phyloP scores from a whole-genome alignment of 2,329 filamentous ascomycete genomes.

The Orbilia brochopaga region DNA sequence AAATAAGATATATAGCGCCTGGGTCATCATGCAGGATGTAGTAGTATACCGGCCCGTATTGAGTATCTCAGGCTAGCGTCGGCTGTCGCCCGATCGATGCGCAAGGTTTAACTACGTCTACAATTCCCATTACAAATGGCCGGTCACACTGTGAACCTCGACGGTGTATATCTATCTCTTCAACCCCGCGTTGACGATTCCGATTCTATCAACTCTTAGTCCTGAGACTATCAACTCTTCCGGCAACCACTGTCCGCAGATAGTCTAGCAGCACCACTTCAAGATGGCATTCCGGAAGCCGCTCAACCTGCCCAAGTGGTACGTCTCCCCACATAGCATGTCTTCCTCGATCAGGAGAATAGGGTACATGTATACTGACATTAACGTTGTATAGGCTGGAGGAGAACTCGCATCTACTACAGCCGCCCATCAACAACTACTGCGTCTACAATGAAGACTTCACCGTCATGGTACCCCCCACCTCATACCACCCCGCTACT shows the following conservation, averaged over 20 bases:
- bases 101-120: constrained; percentile 6
- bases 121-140: too few species aligned
- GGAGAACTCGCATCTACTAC: constrained; percentile 86
- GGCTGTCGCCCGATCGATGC: background rate
- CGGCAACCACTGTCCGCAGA: too few species aligned
- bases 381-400: constrained; percentile 88
- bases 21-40: too few species aligned
- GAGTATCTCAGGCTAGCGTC: too few species aligned
- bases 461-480: constrained; percentile 72
- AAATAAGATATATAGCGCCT: too few species aligned
- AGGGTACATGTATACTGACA: constrained; percentile 25
- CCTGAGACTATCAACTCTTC: too few species aligned
- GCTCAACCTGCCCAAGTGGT: constrained; percentile 61
- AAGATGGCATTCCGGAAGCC: constrained; percentile 55
- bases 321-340: constrained; percentile 2
- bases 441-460: constrained; percentile 88
- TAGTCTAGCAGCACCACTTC: background rate
- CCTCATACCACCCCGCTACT: constrained; percentile 40
- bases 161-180: too few species aligned
- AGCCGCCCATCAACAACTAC: constrained; percentile 96
- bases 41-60: too few species aligned
- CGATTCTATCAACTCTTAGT: too few species aligned
- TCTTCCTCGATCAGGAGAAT: constrained; percentile 11
- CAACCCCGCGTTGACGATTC: too few species aligned
- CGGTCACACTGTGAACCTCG: too few species aligned